These are phyloP conservation scores for Austroboletus rostrupii DNA, from an alignment of 1,284 basidiomycete genomes.

Conservation along the genomic window DNA sequence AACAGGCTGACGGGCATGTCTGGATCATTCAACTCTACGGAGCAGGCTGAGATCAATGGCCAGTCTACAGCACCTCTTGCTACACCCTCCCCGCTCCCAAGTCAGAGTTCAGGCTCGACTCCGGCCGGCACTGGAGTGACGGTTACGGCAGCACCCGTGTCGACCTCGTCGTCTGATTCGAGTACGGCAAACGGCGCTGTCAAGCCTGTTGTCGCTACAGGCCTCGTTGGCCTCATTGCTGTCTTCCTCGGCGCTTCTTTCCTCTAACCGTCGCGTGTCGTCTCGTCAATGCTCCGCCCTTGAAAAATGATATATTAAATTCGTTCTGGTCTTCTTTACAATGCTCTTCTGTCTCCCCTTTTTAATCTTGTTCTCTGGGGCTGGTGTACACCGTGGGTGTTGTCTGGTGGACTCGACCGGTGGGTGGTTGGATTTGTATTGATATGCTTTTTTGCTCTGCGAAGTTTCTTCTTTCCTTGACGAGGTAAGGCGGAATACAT, in stretches of 20 bases:
- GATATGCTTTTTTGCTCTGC: not conserved
- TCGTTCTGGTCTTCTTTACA: not conserved
- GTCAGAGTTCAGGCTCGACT: not conserved
- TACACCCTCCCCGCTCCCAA: constrained; percentile 14
- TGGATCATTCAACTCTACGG: constrained; percentile 54
- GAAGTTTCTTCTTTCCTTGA: constrained; percentile 8
- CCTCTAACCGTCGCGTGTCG: constrained; percentile 11
- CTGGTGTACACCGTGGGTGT: not conserved
- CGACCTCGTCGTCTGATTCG: not conserved
- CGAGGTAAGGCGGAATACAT: constrained; percentile 4
- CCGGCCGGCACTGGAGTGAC: not conserved
- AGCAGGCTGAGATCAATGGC: constrained; percentile 55
- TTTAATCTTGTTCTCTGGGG: not conserved
- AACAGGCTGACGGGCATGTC: constrained; percentile 58
- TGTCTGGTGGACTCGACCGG: not conserved
- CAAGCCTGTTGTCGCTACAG: constrained; percentile 19
- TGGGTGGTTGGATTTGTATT: not conserved
- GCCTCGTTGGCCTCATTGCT: constrained; percentile 21
- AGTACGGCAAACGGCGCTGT: constrained; percentile 17
- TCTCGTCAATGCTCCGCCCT: not conserved
- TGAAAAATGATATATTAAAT: not conserved
- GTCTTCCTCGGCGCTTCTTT: constrained; percentile 19
- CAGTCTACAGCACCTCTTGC: constrained; percentile 54
- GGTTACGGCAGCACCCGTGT: not conserved
- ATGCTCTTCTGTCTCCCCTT: not conserved